Evolutionary conservation across 495 filamentous ascomycete species (phyloP), one percentile per base, ranked within the genome.

Genomic region (Amphirosellinia nigrospora): DNA sequence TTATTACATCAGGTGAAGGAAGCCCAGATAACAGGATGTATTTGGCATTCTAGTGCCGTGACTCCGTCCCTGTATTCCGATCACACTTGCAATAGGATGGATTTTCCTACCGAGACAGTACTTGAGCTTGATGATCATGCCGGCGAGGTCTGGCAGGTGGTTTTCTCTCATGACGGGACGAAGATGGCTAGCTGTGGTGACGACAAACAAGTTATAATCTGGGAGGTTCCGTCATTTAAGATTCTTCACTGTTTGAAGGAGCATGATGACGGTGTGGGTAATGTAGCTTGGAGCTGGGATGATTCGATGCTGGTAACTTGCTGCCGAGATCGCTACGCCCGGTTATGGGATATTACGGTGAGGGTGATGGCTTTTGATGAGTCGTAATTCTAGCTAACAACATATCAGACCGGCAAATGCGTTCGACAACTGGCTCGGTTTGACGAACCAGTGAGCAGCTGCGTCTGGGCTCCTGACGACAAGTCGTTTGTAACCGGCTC

Each of bases 271-370:
- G 87, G 89, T 9, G 89, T 98, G 45, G 87, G 89, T 50, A 91
- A 94, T 72, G 79, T 96, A 4, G 84, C 92, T 4, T 99, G 96
- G 96, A 97, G 93, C 79, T 94, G 94, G 7, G 94, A 98, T 82
- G 92, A 96, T 78, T 85, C 86, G 0, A 92, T 91, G 75, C 81
- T 99, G 3, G 89, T 97, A 39, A 94, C 89, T 21, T 97, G 94
- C 75, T 90, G 89, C 8, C 85, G 88, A 74, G 93, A 96, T 76
- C 86, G 83, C 16, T 88, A 85, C 68, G 94, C 93, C 9, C 87
- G 89, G 68, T 79, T 98, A 68, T 98, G 93, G 93, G 89, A 93
- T 79, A 83, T 87, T 11, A 85, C 87, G 74, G 94, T 96, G 84
- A 83, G 88, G 76, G 16, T 59, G 43, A 58, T 73, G 36, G 46